Base-by-base conservation (phyloP, 2,329 filamentous ascomycete genomes). In the Monilinia fructigena region DNA sequence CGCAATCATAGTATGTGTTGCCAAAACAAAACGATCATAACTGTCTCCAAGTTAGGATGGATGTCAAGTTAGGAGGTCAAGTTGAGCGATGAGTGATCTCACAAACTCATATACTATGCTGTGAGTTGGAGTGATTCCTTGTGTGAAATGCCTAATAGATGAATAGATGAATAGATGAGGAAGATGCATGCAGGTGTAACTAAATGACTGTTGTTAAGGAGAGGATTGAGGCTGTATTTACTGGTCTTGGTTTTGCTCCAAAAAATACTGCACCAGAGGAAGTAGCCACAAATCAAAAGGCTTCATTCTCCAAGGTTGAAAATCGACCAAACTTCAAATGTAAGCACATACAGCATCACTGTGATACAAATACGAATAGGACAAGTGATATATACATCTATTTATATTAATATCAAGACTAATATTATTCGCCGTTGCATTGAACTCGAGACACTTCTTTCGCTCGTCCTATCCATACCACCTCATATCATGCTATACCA, bases 311-410 rank as follows among this genome's bases (percentile, higher is more conserved):
- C 61, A 23, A 47, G 61, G 52, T 56, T 50, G n/a, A 20, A 20
- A 6, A 35, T 63, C 20, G 20, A 26, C n/a, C 56, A 23, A 47
- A 47, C 40, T 59, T 59, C 55, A 20, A 28, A 55, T 54, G 50
- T 63, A 63, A 63, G 60, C 58, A 61, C 48, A 63, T 16, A 53
- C 47, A 28, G 45, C 28, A 60, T 18, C 26, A 63, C 23, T 10
- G 40, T 63, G 8, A 42, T 54, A 45, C 47, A 10, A n/a, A 40
- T n/a, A 38, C 59, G 28, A 62, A 62, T 47, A 31, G 31, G 5
- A 35, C 31, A 35, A 35, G 31, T 35, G 31, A 35, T 35, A 35
- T 35, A 35, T 35, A 35, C 5, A 35, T 35, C 31, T 35, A 35
- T 35, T 35, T 35, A 7, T 35, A 35, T 35, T 35, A 35, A 35